Percentiles rank a stretch among this genome's conserved stretches.
Evolutionary conservation across 805 yeast genomes (phyloP).

Genomic region (Lipomyces starkeyi): DNA sequence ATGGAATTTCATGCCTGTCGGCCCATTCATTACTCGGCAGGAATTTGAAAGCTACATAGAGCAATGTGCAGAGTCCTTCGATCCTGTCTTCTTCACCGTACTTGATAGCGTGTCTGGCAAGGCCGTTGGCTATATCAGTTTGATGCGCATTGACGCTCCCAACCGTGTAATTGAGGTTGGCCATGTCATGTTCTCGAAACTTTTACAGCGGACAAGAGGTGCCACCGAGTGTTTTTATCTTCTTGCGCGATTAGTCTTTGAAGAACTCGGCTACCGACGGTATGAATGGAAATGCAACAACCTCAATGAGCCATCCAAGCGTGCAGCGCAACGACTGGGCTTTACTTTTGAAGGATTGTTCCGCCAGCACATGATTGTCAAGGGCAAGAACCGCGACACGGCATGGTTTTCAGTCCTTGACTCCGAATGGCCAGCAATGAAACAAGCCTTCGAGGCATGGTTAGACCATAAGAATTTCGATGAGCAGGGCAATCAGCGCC

Average conservation of each 20-base stretch:
- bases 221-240: not conserved
- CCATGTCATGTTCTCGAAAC: not conserved
- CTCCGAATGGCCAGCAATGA: not conserved
- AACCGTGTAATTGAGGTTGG: not conserved
- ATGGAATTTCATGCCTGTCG: not conserved
- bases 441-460: not conserved
- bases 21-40: not conserved
- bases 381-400: not conserved
- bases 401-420: not conserved
- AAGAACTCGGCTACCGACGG: not conserved
- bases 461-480: not conserved
- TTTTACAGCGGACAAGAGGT: conserved; percentile 1
- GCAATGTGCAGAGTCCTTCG: not conserved
- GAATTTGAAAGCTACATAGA: not conserved
- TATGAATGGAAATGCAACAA: conserved; percentile 1
- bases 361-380: not conserved
- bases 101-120: not conserved
- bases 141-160: not conserved
- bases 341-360: not conserved
- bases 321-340: not conserved
- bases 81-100: not conserved
- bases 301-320: conserved; percentile 2
- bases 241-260: not conserved
- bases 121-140: not conserved
- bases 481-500: not conserved